Conservation (phyloP, 1,139 yeast species). For the Hansenula lynferdii region DNA sequence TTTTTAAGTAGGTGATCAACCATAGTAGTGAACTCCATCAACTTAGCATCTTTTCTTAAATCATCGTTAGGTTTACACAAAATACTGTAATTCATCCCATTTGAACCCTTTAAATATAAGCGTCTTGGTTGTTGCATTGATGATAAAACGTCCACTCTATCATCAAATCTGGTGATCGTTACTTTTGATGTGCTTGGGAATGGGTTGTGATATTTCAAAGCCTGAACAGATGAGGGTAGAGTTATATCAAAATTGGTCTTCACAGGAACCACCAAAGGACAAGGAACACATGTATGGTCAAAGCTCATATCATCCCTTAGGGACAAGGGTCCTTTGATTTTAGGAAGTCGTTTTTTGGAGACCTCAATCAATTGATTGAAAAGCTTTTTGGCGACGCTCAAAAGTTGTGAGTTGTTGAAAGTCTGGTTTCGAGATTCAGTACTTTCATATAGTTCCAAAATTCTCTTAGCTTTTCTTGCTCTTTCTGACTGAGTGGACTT, state of each 20-base stretch:
- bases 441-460: slow-evolving; percentile 27
- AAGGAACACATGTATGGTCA: slow-evolving; percentile 46
- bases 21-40: slow-evolving; percentile 88
- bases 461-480: slow-evolving; percentile 45
- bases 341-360: slow-evolving; percentile 30
- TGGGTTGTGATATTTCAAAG: slow-evolving; percentile 41
- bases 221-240: slow-evolving; percentile 48
- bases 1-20: slow-evolving; percentile 67
- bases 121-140: slow-evolving; percentile 89
- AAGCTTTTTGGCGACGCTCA: slow-evolving; percentile 24
- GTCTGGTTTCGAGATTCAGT: slow-evolving; percentile 11
- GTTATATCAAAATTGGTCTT: slow-evolving; percentile 65
- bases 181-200: slow-evolving; percentile 50
- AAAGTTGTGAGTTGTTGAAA: slow-evolving; percentile 10
- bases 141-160: slow-evolving; percentile 60
- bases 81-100: slow-evolving; percentile 65
- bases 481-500: slow-evolving; percentile 63
- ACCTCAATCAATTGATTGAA: slow-evolving; percentile 28
- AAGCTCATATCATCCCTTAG: slow-evolving; percentile 46
- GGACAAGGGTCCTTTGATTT: slow-evolving; percentile 22
- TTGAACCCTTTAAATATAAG: slow-evolving; percentile 70
- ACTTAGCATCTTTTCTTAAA: slow-evolving; percentile 90
- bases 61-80: slow-evolving; percentile 88
- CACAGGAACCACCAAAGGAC: slow-evolving; percentile 77
- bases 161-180: slow-evolving; percentile 55